These are phyloP conservation scores for Debaryomyces fabryi DNA, from an alignment of 1,139 yeast genomes.

Conservation along the genomic window DNA sequence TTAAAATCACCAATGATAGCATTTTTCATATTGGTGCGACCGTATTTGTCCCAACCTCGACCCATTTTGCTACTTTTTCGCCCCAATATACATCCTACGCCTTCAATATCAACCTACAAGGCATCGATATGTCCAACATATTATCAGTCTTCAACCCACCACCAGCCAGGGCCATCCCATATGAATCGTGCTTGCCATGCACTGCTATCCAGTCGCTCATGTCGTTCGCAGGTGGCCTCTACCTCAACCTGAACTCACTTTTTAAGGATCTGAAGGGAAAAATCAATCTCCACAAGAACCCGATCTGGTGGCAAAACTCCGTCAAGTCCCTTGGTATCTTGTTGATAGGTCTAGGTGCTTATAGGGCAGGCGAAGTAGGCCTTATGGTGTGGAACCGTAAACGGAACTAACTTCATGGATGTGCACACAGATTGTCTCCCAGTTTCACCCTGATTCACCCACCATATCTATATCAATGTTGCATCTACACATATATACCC, in stretches of 20 bases:
- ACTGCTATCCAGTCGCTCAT: conserved; percentile 42
- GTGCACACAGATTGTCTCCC: neutral
- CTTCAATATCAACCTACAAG: neutral
- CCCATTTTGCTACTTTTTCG: neutral
- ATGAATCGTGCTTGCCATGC: conserved; percentile 42
- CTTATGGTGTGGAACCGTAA: conserved; percentile 17
- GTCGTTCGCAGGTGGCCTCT: conserved; percentile 40
- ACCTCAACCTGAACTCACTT: conserved; percentile 31
- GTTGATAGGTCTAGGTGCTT: conserved; percentile 41
- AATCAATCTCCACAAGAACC: conserved; percentile 39
- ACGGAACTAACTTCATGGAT: neutral
- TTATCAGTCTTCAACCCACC: conserved; percentile 43
- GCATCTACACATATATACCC: neutral
- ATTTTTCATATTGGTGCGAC: neutral
- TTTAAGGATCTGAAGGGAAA: conserved; percentile 37
- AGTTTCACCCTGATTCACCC: neutral
- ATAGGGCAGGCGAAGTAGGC: conserved; percentile 37
- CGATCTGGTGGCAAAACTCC: conserved; percentile 45
- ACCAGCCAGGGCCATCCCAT: conserved; percentile 29
- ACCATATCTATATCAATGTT: neutral
- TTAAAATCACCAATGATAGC: neutral
- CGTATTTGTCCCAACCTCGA: neutral
- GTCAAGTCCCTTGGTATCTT: conserved; percentile 37
- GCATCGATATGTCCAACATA: conserved; percentile 36
- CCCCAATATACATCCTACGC: neutral